These are phyloP conservation scores for Silene latifolia DNA, from an alignment of 148 eudicot genomes.

Conservation along the genomic window DNA sequence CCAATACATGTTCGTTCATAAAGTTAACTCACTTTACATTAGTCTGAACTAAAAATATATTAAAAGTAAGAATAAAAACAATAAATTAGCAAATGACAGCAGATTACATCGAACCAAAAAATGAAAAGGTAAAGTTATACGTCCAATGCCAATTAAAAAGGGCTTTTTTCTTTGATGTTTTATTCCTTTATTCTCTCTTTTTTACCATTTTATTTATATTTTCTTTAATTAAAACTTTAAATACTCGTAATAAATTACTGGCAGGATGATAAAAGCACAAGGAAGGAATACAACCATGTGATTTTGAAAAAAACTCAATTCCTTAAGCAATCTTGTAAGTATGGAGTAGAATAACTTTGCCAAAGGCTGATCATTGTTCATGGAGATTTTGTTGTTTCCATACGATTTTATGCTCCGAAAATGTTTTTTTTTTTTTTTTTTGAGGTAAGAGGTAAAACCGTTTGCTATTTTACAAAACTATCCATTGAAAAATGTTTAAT, in stretches of 20 bases:
- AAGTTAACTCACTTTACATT: slow-evolving; percentile 19
- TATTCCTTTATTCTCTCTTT: slow-evolving; percentile 16
- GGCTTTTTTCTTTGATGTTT: slow-evolving; percentile 1
- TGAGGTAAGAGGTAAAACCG: too few species aligned
- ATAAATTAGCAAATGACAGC: slow-evolving; percentile 15
- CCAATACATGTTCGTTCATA: neutral
- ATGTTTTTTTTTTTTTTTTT: too few species aligned
- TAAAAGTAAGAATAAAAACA: neutral
- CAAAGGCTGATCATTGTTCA: slow-evolving; percentile 5
- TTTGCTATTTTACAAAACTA: too few species aligned
- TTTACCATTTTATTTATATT: slow-evolving; percentile 12
- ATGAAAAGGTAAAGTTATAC: slow-evolving; percentile 2
- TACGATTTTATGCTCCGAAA: neutral
- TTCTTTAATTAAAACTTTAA: slow-evolving; percentile 10
- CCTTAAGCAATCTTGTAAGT: neutral
- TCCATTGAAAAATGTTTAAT: too few species aligned
- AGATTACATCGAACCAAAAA: neutral
- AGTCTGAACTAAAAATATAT: too few species aligned
- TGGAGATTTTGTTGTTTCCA: neutral
- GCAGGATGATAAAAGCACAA: slow-evolving; percentile 8
- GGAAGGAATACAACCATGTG: slow-evolving; percentile 34
- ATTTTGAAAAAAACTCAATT: neutral
- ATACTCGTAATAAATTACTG: neutral
- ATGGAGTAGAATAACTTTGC: neutral
- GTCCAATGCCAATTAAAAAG: slow-evolving; percentile 13